A percentile compares a stretch with the other conserved stretches of the same genome.
phyloP scores from a whole-genome alignment of 345 rosid species.

The Populus simonii region DNA sequence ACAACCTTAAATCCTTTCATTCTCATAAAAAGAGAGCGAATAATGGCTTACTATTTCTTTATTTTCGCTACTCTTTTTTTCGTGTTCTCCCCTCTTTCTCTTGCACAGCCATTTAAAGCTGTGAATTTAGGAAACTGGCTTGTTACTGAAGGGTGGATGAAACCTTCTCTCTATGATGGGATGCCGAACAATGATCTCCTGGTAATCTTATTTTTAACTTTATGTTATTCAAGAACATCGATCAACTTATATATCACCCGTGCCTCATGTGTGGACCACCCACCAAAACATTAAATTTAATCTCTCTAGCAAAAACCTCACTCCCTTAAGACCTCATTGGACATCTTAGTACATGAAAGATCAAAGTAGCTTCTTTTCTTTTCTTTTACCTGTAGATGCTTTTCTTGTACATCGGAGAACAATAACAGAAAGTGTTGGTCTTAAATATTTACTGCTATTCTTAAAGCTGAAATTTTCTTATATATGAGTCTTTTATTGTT shows the following conservation, averaged over 20 bases:
- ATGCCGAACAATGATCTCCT: slow-evolving; percentile 38
- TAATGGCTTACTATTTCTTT: not conserved
- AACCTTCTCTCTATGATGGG: slow-evolving; percentile 25
- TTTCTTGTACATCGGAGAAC: too few relatives aligned
- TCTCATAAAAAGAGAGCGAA: not conserved
- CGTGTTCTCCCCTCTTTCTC: slow-evolving; percentile 3
- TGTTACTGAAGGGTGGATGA: slow-evolving; percentile 42
- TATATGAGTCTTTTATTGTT: not conserved
- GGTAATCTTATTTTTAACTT: slow-evolving; percentile 14
- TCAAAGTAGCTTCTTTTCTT: too few relatives aligned
- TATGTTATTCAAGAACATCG: not conserved
- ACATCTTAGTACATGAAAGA: too few relatives aligned
- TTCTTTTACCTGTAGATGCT: too few relatives aligned
- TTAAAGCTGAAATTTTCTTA: not conserved
- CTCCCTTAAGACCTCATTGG: not conserved
- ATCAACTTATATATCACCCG: not conserved
- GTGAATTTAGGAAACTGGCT: slow-evolving; percentile 43
- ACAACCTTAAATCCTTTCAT: too few relatives aligned
- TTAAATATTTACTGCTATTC: not conserved
- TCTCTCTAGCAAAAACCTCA: not conserved
- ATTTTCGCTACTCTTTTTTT: not conserved
- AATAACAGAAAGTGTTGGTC: too few relatives aligned
- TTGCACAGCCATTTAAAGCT: slow-evolving; percentile 32
- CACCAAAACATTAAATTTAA: not conserved
- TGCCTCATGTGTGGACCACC: not conserved